phyloP scores from a whole-genome alignment of 1,284 basidiomycete genomes.

The Trichosporon ovoides region DNA sequence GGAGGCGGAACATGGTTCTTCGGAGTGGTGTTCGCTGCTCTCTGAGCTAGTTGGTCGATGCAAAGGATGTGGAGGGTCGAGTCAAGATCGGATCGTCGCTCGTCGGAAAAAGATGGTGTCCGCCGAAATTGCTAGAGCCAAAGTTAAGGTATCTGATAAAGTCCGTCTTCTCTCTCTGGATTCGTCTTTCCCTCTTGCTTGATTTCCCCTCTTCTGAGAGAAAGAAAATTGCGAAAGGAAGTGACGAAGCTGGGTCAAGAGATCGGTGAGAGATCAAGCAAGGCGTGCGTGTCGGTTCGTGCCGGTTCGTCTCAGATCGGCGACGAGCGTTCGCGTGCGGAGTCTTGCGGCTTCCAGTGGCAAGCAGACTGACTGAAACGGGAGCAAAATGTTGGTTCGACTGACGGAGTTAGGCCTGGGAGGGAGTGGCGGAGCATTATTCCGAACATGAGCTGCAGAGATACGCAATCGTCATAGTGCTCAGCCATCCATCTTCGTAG shows the following conservation, averaged over 20 bases:
- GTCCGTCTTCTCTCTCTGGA: too few relatives aligned
- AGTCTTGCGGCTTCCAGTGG: too few relatives aligned
- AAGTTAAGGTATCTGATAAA: too few relatives aligned
- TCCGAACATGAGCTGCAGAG: too few relatives aligned
- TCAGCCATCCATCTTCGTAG: neutral
- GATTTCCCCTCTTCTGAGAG: too few relatives aligned
- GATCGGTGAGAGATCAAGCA: neutral
- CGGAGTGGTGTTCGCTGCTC: neutral
- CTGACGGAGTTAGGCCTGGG: neutral
- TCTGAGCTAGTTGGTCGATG: too few relatives aligned
- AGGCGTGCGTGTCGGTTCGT: constrained; percentile 5
- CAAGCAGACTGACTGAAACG: too few relatives aligned
- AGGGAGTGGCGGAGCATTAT: neutral
- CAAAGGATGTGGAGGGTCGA: neutral
- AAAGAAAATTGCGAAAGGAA: constrained; percentile 10
- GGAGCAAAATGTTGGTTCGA: too few relatives aligned
- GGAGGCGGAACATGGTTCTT: constrained; percentile 14
- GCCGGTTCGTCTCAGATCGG: neutral
- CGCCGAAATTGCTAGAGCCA: too few relatives aligned
- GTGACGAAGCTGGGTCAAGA: neutral
- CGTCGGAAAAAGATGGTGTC: too few relatives aligned
- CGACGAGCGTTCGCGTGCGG: neutral
- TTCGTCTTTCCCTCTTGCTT: too few relatives aligned
- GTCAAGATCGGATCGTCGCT: too few relatives aligned
- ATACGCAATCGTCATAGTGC: neutral